A percentile compares a stretch with the other conserved stretches of the same genome.
Conservation (phyloP, 257 asterid species). For the Thymus quinquecostatus region DNA sequence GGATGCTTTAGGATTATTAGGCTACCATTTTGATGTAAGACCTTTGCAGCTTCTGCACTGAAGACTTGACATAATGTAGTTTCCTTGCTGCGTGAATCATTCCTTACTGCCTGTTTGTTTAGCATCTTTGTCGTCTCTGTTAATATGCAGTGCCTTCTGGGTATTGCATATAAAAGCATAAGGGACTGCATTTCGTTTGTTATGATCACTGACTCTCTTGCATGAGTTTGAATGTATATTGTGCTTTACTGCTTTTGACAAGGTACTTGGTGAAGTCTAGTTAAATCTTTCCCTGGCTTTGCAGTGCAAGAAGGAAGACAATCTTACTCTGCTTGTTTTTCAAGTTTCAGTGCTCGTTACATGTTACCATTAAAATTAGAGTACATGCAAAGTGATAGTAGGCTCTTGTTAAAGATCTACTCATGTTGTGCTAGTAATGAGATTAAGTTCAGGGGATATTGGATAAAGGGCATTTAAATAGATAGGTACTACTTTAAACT, state of each 20-base stretch:
- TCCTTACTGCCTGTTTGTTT: conserved; percentile 9
- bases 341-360: neutral
- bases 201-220: conserved; percentile 7
- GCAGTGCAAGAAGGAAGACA: neutral
- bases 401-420: too few species aligned
- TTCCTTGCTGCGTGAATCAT: conserved; percentile 17
- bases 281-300: conserved; percentile 18
- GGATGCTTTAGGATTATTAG: conserved; percentile 21
- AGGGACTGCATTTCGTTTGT: conserved; percentile 1
- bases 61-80: conserved; percentile 17
- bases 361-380: neutral
- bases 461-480: too few species aligned
- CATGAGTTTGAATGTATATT: neutral
- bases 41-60: neutral
- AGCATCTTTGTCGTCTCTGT: conserved; percentile 4
- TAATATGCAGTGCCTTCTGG: conserved; percentile 9
- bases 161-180: neutral
- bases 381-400: too few species aligned
- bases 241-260: conserved; percentile 15
- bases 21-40: conserved; percentile 3
- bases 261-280: conserved; percentile 14
- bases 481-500: too few species aligned
- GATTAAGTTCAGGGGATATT: too few species aligned
- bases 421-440: too few species aligned
- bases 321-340: conserved; percentile 20